Base-by-base conservation (phyloP, 331 rosid species). In the Pyracantha coccinea region DNA sequence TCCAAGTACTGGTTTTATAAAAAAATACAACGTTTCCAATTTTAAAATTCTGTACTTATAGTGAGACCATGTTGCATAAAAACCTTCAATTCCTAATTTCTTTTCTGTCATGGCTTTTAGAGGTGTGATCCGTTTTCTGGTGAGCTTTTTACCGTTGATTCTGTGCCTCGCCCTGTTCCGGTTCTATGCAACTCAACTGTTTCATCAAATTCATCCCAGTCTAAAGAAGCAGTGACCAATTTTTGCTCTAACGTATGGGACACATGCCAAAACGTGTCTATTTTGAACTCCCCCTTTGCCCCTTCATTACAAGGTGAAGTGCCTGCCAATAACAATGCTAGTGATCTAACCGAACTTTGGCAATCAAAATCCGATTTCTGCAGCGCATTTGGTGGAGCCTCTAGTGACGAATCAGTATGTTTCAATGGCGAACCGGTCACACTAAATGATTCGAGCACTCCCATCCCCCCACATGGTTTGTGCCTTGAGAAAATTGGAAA, bases 401-500 rank as follows among this genome's bases (percentile, higher is more conserved):
- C 96, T 1, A 76, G 29, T 15, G 78, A 84, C 57, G 89, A 75
- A 41, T 88, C 91, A n/a, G 86, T 87, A 7, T 93, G 98, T 66
- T 93, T 89, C 78, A 83, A 62, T 52, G 98, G 98, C 0, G 80
- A 87, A 60, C 93, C 95, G 41, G 88, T 91, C 66, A 68, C 54
- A 11, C 80, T 94, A 44, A 89, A 88, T 38, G 84, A 80, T 6
- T 77, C 83, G 0, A 66, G 54, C 57, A 74, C 79, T 73, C 84
- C 87, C 53, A 76, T 14, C 58, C 86, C 91, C 57, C 92, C 97
- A 33, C 75, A 76, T 77, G 98, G 97, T 50, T 72, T 94, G 79
- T 94, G 97, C 83, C 86, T 94, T 10, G 98, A 94, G 86, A 94
- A 91, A 84, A 86, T 93, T 25, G 97, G 92, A 3, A 94, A 86